Conservation (phyloP, 2,329 filamentous ascomycete species). For the Sporothrix pallida region DNA sequence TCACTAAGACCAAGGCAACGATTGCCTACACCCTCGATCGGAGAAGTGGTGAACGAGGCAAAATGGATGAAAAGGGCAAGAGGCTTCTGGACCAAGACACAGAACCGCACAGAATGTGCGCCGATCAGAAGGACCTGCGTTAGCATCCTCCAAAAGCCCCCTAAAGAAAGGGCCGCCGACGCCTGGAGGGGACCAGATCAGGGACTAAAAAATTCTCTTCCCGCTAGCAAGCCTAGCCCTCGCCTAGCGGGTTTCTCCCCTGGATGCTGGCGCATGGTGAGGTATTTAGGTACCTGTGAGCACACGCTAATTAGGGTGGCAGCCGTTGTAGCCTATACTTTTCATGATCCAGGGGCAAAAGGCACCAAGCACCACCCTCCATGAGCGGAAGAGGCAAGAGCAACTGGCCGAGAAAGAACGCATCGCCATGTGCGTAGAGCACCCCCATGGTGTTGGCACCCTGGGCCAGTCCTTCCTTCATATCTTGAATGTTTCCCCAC, state of each 20-base stretch:
- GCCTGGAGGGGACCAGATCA: slow-evolving; percentile 20
- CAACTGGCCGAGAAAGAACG: slow-evolving; percentile 7
- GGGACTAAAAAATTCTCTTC: slow-evolving; percentile 31
- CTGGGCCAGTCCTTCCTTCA: slow-evolving; percentile 28
- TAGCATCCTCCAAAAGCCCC: neutral
- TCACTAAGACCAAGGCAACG: neutral
- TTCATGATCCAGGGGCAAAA: slow-evolving; percentile 30
- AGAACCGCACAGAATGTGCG: slow-evolving; percentile 10
- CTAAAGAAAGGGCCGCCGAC: neutral
- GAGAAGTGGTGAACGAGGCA: slow-evolving; percentile 11
- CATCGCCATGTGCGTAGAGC: slow-evolving; percentile 17
- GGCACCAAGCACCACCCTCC: neutral
- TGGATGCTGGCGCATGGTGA: neutral
- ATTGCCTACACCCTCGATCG: neutral
- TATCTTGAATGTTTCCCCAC: slow-evolving; percentile 30
- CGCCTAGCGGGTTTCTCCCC: slow-evolving; percentile 30
- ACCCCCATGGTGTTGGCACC: slow-evolving; percentile 21
- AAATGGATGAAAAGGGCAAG: slow-evolving; percentile 4
- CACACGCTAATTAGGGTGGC: neutral
- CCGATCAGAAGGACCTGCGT: slow-evolving; percentile 11
- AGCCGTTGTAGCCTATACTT: slow-evolving; percentile 16
- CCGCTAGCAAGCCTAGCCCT: slow-evolving; percentile 28
- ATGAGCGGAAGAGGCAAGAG: slow-evolving; percentile 18
- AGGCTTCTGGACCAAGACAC: neutral
- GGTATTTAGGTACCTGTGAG: slow-evolving; percentile 1